phyloP scores from a whole-genome alignment of 495 filamentous ascomycete species.

The Penicillium simplicissimum region DNA sequence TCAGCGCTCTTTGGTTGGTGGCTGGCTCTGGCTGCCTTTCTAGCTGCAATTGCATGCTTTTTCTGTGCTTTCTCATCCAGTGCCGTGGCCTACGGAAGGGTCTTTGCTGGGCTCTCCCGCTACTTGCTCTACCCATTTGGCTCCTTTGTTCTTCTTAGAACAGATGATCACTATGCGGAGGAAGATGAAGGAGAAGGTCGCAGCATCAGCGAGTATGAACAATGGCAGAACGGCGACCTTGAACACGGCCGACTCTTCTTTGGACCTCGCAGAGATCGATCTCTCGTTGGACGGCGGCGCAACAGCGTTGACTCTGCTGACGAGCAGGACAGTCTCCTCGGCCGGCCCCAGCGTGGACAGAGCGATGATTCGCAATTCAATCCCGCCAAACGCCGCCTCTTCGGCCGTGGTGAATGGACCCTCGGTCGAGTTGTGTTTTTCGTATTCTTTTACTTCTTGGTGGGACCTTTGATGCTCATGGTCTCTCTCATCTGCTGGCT shows the following conservation, averaged over 20 bases:
- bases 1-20: conserved; percentile 96
- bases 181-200: conserved; percentile 99
- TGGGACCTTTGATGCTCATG: conserved; percentile 84
- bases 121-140: conserved; percentile 97
- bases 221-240: conserved; percentile 96
- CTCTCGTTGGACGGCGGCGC: conserved; percentile 84
- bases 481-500: conserved; percentile 92
- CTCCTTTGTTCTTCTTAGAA: conserved; percentile 88
- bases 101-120: conserved; percentile 78
- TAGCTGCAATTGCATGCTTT: conserved; percentile 76
- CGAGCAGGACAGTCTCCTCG: conserved; percentile 88
- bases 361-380: conserved; percentile 49
- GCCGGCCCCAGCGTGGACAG: conserved; percentile 58
- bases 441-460: conserved; percentile 90
- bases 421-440: conserved; percentile 94
- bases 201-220: conserved; percentile 98
- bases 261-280: conserved; percentile 74
- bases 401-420: conserved; percentile 95
- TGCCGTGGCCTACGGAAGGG: conserved; percentile 80
- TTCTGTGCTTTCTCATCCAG: conserved; percentile 76
- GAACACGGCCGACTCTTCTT: conserved; percentile 97
- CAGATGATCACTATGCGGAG: conserved; percentile 90
- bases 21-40: conserved; percentile 75
- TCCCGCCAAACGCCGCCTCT: conserved; percentile 82
- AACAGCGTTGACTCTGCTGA: conserved; percentile 84